Evolutionary conservation across 1,284 basidiomycete genomes (phyloP), one percentile per base, ranked within the genome.

Genomic region (Apiotrichum gamsii): DNA sequence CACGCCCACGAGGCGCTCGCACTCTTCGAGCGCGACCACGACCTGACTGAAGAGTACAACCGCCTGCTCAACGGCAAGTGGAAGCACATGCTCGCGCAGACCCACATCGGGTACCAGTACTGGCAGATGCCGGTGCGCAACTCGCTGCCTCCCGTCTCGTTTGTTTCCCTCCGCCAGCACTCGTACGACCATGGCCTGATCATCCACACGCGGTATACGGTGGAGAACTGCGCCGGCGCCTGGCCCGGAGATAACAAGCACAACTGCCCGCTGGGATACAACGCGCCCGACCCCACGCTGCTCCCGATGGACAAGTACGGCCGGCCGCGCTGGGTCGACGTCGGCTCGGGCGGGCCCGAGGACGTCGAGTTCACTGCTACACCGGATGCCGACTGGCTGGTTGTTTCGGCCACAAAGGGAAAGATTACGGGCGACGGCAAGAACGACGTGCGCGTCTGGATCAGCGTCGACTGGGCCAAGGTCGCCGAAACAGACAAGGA

Each of bases 91-190:
- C 82, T 84, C 78, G 77, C 80, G 52, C 82, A 84, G 58, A 82
- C 61, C 5, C 62, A 64, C 33, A 58, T 67, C 33, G 52, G 49
- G 29, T 60, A 61, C 24, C 47, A 57, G 53, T 84, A 84, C 64
- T 84, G 82, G 82, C 83, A 84, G 56, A 78, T 82, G 60, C 81
- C 81, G 0, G 79, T 80, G 75, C 74, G 76, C 3, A 79, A 83
- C 64, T 77, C 77, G 19, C 39, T 64, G 13, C 64, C 65, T 0
- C 57, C 52, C 1, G 45, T 62, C 5, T 57, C 57, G 3, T 55
- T 39, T 23, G 39, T 65, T 28, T 48, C 37, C 9, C 25, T 18
- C 3, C 24, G 18, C 5, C 30, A 39, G 9, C 23, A 28, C 19
- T 21, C 24, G n/a, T 46, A 32, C 16, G 24, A 46, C 33, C 31